Percentiles rank a stretch among this genome's conserved stretches.
phyloP scores from a whole-genome alignment of 176 grass and related monocot species.

The Oryza officinalis region DNA sequence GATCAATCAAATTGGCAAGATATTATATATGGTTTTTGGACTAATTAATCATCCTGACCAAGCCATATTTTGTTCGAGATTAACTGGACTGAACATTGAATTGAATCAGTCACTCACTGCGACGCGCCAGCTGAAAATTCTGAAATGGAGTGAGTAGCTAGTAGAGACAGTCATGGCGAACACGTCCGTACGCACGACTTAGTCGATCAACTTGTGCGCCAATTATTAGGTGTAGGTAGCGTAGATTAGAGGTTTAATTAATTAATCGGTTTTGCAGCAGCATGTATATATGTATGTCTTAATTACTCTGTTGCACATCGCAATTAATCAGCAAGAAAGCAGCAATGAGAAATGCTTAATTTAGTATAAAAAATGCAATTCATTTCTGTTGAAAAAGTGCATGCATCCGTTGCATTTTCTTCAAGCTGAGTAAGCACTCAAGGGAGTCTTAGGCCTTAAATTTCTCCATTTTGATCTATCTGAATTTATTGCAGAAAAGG shows the following conservation, averaged over 20 bases:
- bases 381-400: slow-evolving; percentile 11
- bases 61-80: background rate
- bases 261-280: background rate
- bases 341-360: background rate
- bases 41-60: background rate
- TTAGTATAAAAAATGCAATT: background rate
- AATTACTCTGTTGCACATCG: background rate
- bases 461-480: background rate
- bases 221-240: slow-evolving; percentile 9
- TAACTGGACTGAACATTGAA: background rate
- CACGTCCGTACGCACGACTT: background rate
- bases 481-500: background rate
- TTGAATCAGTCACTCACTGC: background rate
- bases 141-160: background rate
- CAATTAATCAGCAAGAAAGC: background rate
- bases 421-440: background rate
- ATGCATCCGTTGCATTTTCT: background rate
- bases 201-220: background rate
- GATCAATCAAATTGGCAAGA: background rate
- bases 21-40: background rate
- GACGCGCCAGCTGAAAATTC: background rate
- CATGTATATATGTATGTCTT: background rate
- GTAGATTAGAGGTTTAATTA: slow-evolving; percentile 3
- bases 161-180: background rate
- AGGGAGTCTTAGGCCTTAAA: background rate